Evolutionary conservation across 345 rosid genomes (phyloP).

Genomic region (Anacardium occidentale): DNA sequence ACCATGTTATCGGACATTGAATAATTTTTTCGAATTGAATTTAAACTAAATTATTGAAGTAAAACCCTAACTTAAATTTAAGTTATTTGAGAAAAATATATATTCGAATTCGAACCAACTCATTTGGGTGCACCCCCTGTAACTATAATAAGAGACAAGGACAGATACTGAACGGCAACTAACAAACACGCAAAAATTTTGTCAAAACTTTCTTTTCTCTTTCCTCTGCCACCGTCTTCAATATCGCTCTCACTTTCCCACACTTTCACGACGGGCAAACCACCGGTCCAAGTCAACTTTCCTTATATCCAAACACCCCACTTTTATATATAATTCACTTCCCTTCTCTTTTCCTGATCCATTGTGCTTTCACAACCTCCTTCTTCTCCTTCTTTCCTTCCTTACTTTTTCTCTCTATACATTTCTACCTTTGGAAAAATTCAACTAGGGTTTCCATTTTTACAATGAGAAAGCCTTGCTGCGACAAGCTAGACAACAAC

Average conservation of each 20-base stretch:
- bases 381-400: constrained; percentile 5
- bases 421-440: not conserved
- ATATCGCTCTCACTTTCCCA: not conserved
- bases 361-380: not conserved
- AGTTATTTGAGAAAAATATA: no score
- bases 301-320: not conserved
- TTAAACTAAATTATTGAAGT: no score
- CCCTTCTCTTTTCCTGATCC: not conserved
- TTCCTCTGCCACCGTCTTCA: not conserved
- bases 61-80: no score
- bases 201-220: not conserved
- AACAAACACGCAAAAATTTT: constrained; percentile 12
- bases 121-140: no score
- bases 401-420: not conserved
- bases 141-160: constrained; percentile 15
- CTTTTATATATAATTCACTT: constrained; percentile 3
- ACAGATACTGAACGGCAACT: constrained; percentile 39
- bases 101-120: no score
- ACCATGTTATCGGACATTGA: no score
- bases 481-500: constrained; percentile 53
- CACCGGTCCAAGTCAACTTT: constrained; percentile 57
- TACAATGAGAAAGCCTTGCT: constrained; percentile 58
- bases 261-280: constrained; percentile 33
- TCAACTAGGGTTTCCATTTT: not conserved
- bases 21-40: no score